A percentile compares a stretch with the other conserved stretches of the same genome.
These are phyloP conservation scores for Cucumis variabilis DNA, from an alignment of 331 rosid species.

Conservation along the genomic window DNA sequence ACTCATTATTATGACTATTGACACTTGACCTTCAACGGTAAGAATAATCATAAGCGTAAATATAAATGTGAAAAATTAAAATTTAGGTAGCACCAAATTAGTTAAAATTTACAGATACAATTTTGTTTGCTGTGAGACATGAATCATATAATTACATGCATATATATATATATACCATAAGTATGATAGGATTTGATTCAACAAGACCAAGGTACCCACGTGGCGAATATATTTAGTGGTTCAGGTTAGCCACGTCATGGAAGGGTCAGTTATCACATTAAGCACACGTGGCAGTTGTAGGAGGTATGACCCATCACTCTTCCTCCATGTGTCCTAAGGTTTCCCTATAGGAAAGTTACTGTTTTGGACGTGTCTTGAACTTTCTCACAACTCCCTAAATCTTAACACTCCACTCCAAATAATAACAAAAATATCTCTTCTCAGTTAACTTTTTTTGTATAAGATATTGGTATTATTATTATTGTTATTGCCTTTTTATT, in stretches of 20 bases:
- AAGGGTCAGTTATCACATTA: neutral
- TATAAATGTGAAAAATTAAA: no score
- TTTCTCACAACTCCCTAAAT: neutral
- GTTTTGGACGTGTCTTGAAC: slow-evolving; percentile 2
- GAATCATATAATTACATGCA: no score
- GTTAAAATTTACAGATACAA: no score
- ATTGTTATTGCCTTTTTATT: no score
- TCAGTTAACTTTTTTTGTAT: neutral
- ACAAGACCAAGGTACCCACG: neutral
- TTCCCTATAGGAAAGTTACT: neutral
- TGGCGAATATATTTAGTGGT: neutral
- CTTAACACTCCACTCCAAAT: neutral
- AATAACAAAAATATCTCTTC: neutral
- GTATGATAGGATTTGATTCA: no score
- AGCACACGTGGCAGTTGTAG: neutral
- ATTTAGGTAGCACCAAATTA: no score
- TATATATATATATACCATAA: no score
- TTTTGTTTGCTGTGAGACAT: no score
- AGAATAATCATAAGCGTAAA: no score
- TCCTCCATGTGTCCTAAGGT: neutral
- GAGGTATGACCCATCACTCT: neutral
- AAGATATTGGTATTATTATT: no score
- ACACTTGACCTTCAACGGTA: no score
- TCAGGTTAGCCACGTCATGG: neutral
- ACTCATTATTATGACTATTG: no score